Evolutionary conservation across 2,329 filamentous ascomycete genomes (phyloP).

Genomic region (Mollisia scopiformis): DNA sequence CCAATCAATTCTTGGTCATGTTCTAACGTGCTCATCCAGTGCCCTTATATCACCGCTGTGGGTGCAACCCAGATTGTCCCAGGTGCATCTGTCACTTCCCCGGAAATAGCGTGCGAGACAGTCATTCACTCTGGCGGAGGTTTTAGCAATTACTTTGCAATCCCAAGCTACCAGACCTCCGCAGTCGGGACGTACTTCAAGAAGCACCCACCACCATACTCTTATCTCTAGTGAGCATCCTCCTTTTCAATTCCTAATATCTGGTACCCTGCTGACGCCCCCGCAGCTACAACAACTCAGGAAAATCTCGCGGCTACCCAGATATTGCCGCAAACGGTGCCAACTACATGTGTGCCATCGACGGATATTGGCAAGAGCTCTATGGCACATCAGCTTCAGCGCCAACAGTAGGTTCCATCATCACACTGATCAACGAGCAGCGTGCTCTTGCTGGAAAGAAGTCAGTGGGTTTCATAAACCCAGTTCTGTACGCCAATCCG

Average conservation of each 20-base stretch:
- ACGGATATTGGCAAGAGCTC: neutral
- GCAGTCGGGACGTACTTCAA: neutral
- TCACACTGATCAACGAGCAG: conserved; percentile 47
- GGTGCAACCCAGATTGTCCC: conserved; percentile 58
- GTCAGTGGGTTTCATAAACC: conserved; percentile 44
- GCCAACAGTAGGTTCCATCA: conserved; percentile 35
- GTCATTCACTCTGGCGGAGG: neutral
- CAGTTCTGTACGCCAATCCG: conserved; percentile 32
- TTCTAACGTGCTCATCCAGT: too few species aligned
- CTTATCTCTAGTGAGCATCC: neutral
- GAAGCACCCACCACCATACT: neutral
- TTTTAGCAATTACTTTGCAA: neutral
- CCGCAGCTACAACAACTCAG: neutral
- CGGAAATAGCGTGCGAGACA: neutral
- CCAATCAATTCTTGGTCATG: too few species aligned
- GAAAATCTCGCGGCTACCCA: neutral
- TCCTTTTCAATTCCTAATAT: neutral
- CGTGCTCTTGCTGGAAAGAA: conserved; percentile 38
- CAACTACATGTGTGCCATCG: neutral
- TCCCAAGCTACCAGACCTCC: neutral
- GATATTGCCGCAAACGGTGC: neutral
- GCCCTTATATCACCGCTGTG: conserved; percentile 68
- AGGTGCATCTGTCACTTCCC: neutral
- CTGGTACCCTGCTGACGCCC: neutral
- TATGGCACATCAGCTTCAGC: neutral